These are phyloP conservation scores for Capsella rubella DNA, from an alignment of 441 rosid species.

Conservation along the genomic window DNA sequence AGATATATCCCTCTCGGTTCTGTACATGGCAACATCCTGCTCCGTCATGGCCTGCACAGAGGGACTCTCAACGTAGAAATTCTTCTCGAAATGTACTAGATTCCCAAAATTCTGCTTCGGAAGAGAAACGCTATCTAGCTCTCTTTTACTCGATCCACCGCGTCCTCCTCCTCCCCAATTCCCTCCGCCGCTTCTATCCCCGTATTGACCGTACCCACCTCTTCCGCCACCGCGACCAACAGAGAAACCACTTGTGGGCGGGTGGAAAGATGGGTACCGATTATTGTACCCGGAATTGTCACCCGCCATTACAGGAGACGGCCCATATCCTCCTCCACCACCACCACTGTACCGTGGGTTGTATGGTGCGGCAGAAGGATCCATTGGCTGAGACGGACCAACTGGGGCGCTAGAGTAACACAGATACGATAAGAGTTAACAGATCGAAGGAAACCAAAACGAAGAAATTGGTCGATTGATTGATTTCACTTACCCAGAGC, in stretches of 20 bases:
- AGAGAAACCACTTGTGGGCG: conserved; percentile 53
- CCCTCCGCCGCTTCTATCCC: conserved; percentile 53
- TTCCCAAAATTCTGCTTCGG: conserved; percentile 81
- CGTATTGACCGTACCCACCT: conserved; percentile 46
- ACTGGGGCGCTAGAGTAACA: conserved; percentile 58
- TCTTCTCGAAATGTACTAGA: conserved; percentile 89
- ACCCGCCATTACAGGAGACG: conserved; percentile 52
- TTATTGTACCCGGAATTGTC: conserved; percentile 45
- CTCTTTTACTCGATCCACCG: conserved; percentile 62
- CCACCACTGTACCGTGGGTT: conserved; percentile 51
- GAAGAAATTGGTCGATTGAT: neutral
- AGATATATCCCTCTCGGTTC: conserved; percentile 70
- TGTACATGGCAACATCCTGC: conserved; percentile 65
- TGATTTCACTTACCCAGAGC: conserved; percentile 63
- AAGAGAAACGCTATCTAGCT: conserved; percentile 70
- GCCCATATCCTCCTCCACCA: conserved; percentile 49
- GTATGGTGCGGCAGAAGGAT: conserved; percentile 51
- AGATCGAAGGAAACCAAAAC: neutral
- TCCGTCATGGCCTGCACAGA: conserved; percentile 74
- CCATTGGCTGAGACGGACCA: conserved; percentile 54
- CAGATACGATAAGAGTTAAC: neutral
- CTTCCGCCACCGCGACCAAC: conserved; percentile 54
- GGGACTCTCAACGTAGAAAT: conserved; percentile 78
- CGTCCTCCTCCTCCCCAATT: conserved; percentile 66
- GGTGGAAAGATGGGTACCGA: conserved; percentile 55